Base-by-base conservation (phyloP, 768 basidiomycete genomes). In the Daedaleopsis sinensis region DNA sequence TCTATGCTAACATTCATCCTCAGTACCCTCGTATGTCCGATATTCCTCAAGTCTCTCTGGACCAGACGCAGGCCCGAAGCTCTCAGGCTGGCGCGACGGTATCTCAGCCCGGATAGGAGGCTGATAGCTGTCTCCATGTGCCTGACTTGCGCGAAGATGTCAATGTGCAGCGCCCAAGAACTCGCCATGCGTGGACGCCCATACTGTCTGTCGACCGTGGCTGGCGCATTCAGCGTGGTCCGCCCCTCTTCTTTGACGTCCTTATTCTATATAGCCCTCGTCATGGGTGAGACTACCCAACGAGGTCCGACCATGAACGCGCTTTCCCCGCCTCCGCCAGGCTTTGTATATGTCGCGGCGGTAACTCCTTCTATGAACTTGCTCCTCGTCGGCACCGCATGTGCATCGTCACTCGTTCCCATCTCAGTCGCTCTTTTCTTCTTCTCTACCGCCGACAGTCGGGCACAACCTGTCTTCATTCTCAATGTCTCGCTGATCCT, bases 401-500 rank as follows among this genome's bases (percentile, higher is more conserved):
- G 38, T 16, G 50, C 60, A 3, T 32, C 60, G 1, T 51, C 55
- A 19, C 60, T 61, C 23, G 9, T 61, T 27, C 60, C 60, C 21
- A 38, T 52, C 42, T n/a, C 35, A 2, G 36, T 71, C 24, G 58
- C 63, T 8, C 62, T 73, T 8, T 62, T 71, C 39, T 67, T 63
- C n/a, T 70, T 72, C 54, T 73, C 71, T 11, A 70, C 67, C 8
- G 52, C 67, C 3, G 39, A 37, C 36, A 65, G 61, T 19, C 64
- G 71, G 12, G 54, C 62, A n/a, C 63, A 62, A 5, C 67, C 66
- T 3, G 48, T 69, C 21, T 73, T 73, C 57, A 61, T 65, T 21
- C 60, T 73, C 56, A 73, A 73, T 54, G 55, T 70, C 18, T 12
- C 71, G 7, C 65, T 67, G 5, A 62, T 71, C 50, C 36, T 52